Base-by-base conservation (phyloP, 192 early-diverging fungal species). In the Haplosporangium gracile region DNA sequence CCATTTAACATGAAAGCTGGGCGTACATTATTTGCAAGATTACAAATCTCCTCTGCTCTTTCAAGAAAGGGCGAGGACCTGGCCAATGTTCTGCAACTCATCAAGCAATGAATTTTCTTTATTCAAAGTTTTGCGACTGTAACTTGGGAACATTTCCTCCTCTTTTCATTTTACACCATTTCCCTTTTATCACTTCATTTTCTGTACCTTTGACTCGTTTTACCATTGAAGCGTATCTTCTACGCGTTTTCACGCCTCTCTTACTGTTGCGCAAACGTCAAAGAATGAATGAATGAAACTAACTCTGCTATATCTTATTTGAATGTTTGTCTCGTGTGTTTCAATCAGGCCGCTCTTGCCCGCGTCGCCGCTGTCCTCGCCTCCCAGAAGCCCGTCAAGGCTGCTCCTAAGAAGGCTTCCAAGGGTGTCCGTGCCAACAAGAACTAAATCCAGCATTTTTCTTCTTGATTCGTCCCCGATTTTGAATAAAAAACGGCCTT, bases 331-430 rank as follows among this genome's bases (percentile, higher is more conserved):
- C 49, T 7, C 71, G 39, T 1, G 43, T 76, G 40, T 29, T 72
- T 34, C 18, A 13, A 40, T 11, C 85, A 93, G 92, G 91, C 92
- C 80, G 94, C 96, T 74, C 90, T 95, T 75, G 94, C 93, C 80
- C 94, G 96, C 83, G 91, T 92, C 60, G 89, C 91, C 43, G 90
- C 93, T 63, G 85, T 96, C 87, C 81, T 92, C 80, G 89, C 92
- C 76, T 81, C 89, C 72, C 93, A 95, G 88, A 93, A 92, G 85
- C 88, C 89, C 70, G 80, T 82, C 75, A 93, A 93, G 90, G 88
- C 82, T 68, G 87, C 87, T 75, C 88, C 90, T 74, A 87, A 87
- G 87, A 92, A 91, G 87, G 89, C 90, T 70, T 78, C 87, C 77
- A 94, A 92, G 90, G 93, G 88, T 82, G 34, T 86, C 82, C 90